Percentiles rank a stretch among this genome's conserved stretches.
Conservation (phyloP, 352 stramenopile genomes). For the Phytophthora fragariae region DNA sequence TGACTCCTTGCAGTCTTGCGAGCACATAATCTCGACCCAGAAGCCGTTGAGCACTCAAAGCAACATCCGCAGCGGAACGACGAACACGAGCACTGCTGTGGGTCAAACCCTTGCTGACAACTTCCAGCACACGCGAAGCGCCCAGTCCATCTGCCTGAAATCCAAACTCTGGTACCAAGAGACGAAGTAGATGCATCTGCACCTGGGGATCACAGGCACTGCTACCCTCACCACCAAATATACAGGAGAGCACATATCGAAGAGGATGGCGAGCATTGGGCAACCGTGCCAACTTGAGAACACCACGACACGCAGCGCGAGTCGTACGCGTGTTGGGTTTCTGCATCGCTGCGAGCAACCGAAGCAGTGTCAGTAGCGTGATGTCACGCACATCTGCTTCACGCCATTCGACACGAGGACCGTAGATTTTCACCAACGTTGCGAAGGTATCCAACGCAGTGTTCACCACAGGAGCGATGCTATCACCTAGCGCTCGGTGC, state of each 20-base stretch:
- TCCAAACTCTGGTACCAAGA: constrained; percentile 81
- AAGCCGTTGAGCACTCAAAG: constrained; percentile 75
- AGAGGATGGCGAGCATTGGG: constrained; percentile 67
- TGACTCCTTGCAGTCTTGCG: constrained; percentile 74
- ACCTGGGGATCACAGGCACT: constrained; percentile 57
- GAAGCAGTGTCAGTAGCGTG: constrained; percentile 68
- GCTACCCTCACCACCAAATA: constrained; percentile 71
- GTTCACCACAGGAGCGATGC: constrained; percentile 82
- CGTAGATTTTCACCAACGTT: constrained; percentile 81
- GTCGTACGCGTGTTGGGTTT: constrained; percentile 82
- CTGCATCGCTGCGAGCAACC: constrained; percentile 75
- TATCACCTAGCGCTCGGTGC: constrained; percentile 65
- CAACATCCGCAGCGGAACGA: constrained; percentile 80
- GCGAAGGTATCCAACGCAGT: constrained; percentile 70
- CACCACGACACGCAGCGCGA: constrained; percentile 73
- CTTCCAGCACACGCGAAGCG: constrained; percentile 57
- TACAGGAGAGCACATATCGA: constrained; percentile 74
- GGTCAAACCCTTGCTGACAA: constrained; percentile 53
- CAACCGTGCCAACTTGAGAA: constrained; percentile 80
- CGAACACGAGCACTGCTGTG: constrained; percentile 80
- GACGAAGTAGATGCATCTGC: constrained; percentile 84
- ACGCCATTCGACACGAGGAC: constrained; percentile 77
- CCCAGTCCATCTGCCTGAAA: constrained; percentile 77
- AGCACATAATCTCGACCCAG: constrained; percentile 79
- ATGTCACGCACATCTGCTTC: constrained; percentile 67